These are phyloP conservation scores for Fusarium chaquense DNA, from an alignment of 2,329 filamentous ascomycete species.

Conservation along the genomic window DNA sequence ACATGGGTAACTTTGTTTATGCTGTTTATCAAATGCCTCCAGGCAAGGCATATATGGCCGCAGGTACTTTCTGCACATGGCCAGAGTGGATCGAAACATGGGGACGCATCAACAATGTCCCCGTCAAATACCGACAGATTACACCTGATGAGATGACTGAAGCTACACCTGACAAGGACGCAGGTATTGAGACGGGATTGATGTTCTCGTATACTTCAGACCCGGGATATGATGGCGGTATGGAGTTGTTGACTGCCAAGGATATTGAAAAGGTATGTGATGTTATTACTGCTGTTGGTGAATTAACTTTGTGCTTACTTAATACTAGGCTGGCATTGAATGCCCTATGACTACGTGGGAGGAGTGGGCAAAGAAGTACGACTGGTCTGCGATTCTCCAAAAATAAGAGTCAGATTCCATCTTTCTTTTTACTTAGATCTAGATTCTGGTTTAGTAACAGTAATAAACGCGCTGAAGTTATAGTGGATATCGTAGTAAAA, in stretches of 20 bases:
- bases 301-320: not conserved
- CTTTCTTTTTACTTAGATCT: too few relatives aligned
- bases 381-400: slow-evolving; percentile 49
- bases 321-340: slow-evolving; percentile 56
- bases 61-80: slow-evolving; percentile 60
- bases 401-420: not conserved
- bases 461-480: not conserved
- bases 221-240: slow-evolving; percentile 63
- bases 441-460: not conserved
- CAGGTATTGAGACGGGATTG: slow-evolving; percentile 57
- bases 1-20: slow-evolving; percentile 62
- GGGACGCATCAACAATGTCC: slow-evolving; percentile 53
- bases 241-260: slow-evolving; percentile 56
- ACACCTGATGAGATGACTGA: slow-evolving; percentile 57
- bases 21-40: slow-evolving; percentile 63
- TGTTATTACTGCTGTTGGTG: fast-evolving
- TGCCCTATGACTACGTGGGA: slow-evolving; percentile 57
- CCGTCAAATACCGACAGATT: slow-evolving; percentile 56
- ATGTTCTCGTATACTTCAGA: slow-evolving; percentile 63
- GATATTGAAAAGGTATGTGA: slow-evolving; percentile 58
- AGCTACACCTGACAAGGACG: slow-evolving; percentile 54
- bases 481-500: too few relatives aligned
- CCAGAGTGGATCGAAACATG: slow-evolving; percentile 59
- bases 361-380: slow-evolving; percentile 53
- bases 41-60: slow-evolving; percentile 63